Conservation (phyloP, 1,284 basidiomycete species). For the Sanguinoderma infundibulare region DNA sequence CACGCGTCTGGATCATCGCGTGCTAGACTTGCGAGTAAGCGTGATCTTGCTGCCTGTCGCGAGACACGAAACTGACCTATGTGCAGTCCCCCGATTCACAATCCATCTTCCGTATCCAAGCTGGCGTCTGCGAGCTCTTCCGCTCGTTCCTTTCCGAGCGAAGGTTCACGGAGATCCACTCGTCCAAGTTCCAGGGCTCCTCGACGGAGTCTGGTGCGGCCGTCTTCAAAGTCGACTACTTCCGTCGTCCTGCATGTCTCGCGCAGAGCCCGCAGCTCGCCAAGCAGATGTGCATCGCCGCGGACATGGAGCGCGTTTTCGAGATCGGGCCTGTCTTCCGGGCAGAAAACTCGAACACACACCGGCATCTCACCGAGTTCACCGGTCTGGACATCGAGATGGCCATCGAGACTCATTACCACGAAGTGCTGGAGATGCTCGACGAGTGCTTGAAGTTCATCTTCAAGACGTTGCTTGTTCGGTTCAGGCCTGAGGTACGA, state of each 20-base stretch:
- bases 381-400: constrained; percentile 77
- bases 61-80: not conserved
- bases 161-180: constrained; percentile 70
- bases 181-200: constrained; percentile 73
- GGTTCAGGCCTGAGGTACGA: constrained; percentile 41
- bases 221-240: constrained; percentile 79
- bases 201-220: constrained; percentile 70
- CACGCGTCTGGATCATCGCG: constrained; percentile 70
- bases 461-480: constrained; percentile 40
- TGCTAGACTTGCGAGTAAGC: constrained; percentile 61
- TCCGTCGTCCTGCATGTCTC: constrained; percentile 66
- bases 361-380: constrained; percentile 79
- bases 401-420: constrained; percentile 73
- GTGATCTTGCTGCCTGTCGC: not conserved
- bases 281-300: constrained; percentile 80
- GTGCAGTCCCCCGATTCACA: constrained; percentile 61
- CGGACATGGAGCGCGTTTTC: constrained; percentile 73
- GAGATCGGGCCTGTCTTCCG: constrained; percentile 78
- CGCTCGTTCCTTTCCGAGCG: constrained; percentile 59
- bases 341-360: constrained; percentile 76
- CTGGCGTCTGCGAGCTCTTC: constrained; percentile 67
- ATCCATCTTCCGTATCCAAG: constrained; percentile 72
- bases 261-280: constrained; percentile 75
- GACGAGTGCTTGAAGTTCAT: constrained; percentile 45
- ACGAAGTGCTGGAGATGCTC: constrained; percentile 50